Percentiles rank a stretch among this genome's conserved stretches.
phyloP scores from a whole-genome alignment of 2,329 filamentous ascomycete genomes.

The Diaporthe sp. region DNA sequence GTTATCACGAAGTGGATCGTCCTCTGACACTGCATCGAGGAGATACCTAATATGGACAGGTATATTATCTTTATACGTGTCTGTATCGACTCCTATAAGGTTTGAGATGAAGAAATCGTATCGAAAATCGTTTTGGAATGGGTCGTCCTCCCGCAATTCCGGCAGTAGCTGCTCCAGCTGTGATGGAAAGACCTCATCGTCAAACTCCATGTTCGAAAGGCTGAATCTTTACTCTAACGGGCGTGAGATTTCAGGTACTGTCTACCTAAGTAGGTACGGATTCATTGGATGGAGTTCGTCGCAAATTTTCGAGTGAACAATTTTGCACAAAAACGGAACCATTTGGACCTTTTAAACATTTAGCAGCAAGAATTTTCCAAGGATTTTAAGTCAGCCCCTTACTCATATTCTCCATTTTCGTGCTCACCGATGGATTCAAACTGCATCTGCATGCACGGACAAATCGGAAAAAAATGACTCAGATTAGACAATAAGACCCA shows the following conservation, averaged over 20 bases:
- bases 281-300: no score
- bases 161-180: conserved; percentile 11
- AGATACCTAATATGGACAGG: not conserved
- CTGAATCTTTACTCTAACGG: not conserved
- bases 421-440: not conserved
- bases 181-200: conserved; percentile 11
- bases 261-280: not conserved
- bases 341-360: not conserved
- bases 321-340: not conserved
- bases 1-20: conserved; percentile 3
- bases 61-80: not conserved
- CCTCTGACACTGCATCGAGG: not conserved
- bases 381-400: not conserved
- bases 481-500: conserved; percentile 14
- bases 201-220: not conserved
- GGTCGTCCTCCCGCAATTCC: conserved; percentile 2
- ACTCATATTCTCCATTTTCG: conserved; percentile 13
- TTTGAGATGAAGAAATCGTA: not conserved
- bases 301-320: no score
- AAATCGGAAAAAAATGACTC: conserved; percentile 7
- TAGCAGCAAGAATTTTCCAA: not conserved
- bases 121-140: not conserved
- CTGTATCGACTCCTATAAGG: not conserved
- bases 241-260: not conserved
- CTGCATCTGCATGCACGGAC: not conserved